phyloP scores from a whole-genome alignment of 495 filamentous ascomycete species.

The Penicillium flavigenum region DNA sequence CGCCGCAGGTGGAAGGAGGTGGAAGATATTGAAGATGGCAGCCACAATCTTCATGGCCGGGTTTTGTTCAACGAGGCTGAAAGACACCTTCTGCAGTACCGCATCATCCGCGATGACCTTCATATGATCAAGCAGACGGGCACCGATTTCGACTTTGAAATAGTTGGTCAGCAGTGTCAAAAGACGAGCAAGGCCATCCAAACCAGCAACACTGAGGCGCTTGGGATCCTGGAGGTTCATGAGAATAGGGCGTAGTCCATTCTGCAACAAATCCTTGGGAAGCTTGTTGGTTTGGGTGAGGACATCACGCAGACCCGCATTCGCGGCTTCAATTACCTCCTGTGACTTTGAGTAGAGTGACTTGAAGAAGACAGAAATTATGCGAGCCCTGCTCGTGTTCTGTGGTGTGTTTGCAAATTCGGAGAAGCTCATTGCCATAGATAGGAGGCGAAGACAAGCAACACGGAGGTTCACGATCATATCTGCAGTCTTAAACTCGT shows the following conservation, averaged over 20 bases:
- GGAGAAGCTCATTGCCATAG: slow-evolving; percentile 85
- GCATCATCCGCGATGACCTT: slow-evolving; percentile 81
- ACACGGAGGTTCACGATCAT: slow-evolving; percentile 89
- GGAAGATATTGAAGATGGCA: slow-evolving; percentile 94
- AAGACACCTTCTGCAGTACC: slow-evolving; percentile 83
- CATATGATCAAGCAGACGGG: slow-evolving; percentile 86
- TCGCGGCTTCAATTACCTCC: slow-evolving; percentile 92
- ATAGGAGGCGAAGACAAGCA: slow-evolving; percentile 87
- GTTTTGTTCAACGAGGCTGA: slow-evolving; percentile 89
- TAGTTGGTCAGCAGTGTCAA: slow-evolving; percentile 92
- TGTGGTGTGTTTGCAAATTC: slow-evolving; percentile 73
- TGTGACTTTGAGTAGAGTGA: slow-evolving; percentile 87
- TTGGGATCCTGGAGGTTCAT: slow-evolving; percentile 95
- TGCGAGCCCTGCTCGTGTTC: slow-evolving; percentile 73
- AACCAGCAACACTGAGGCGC: slow-evolving; percentile 79
- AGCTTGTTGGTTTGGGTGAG: slow-evolving; percentile 85
- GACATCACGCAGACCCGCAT: slow-evolving; percentile 80
- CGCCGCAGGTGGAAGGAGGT: slow-evolving; percentile 84
- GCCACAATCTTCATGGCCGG: slow-evolving; percentile 88
- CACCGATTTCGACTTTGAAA: slow-evolving; percentile 98
- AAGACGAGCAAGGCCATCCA: slow-evolving; percentile 87
- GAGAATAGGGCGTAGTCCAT: slow-evolving; percentile 88
- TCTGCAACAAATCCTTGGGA: slow-evolving; percentile 92
- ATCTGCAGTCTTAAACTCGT: slow-evolving; percentile 87
- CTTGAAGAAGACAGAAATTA: slow-evolving; percentile 97